Base-by-base conservation (phyloP, 495 filamentous ascomycete genomes). In the Bryoglossum gracile region DNA sequence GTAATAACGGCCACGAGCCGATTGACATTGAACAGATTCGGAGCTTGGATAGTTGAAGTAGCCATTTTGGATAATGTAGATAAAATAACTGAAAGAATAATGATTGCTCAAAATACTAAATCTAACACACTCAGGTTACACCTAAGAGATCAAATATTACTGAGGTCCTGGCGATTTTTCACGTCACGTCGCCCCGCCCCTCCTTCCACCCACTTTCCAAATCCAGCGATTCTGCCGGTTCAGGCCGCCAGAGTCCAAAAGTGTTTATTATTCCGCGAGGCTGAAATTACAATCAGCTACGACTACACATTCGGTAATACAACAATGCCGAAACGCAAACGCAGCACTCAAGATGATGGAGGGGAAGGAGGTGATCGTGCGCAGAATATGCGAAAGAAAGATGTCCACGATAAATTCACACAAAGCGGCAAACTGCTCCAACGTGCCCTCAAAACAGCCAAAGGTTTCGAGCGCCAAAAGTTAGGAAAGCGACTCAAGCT, bases 401-500 rank as follows among this genome's bases (percentile, higher is more conserved):
- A 54, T 30, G 48, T 85, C 19, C 68, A 71, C 16, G 67, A 75
- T 38, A 75, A 79, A 33, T 70, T 89, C 51, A 62, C 72, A 9
- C 69, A 78, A 44, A 75, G 75, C 51, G 74, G 77, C 25, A 76
- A 75, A 45, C 62, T 77, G 17, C 71, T 95, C 8, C 72, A 74
- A 37, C 74, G 79, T 17, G 84, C 79, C 0, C 70, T 95, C 30
- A 94, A 92, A 63, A 69, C 77, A 1, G 86, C 84, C 21, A 89
- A 88, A 49, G 87, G 86, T 13, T 91, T 91, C 63, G 90, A 95
- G 68, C 73, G 88, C 54, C 90, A 95, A 66, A 95, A 94, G 48
- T 73, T 89, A 36, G 80, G 84, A 24, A 82, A 88, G 44, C 69
- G 89, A 28, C 69, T 84, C 18, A 89, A 84, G 63, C 80, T 80